Evolutionary conservation across 1,284 basidiomycete species (phyloP).

Genomic region (Moesziomyces sp.): DNA sequence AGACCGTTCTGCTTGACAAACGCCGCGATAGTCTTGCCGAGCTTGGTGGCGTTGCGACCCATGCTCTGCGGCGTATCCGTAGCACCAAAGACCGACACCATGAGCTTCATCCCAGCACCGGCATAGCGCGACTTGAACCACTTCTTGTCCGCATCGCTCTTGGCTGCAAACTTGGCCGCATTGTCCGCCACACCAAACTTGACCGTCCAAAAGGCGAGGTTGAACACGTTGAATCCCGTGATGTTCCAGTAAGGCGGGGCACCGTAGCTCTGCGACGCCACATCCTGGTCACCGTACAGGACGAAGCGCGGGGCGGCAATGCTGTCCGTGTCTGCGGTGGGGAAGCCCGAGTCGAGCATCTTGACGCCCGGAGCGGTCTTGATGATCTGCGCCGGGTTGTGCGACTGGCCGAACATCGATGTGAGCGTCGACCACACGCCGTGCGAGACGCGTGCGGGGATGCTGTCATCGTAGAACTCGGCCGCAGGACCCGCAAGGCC

Average conservation of each 20-base stretch:
- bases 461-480: slow-evolving; percentile 48
- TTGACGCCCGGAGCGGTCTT: slow-evolving; percentile 27
- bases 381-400: slow-evolving; percentile 25
- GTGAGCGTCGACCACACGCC: slow-evolving; percentile 29
- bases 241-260: slow-evolving; percentile 46
- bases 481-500: slow-evolving; percentile 20
- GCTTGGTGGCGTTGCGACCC: slow-evolving; percentile 22
- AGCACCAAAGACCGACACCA: slow-evolving; percentile 69
- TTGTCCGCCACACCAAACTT: slow-evolving; percentile 66
- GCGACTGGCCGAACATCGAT: slow-evolving; percentile 27
- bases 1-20: slow-evolving; percentile 71
- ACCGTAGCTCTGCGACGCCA: slow-evolving; percentile 35
- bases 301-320: slow-evolving; percentile 42
- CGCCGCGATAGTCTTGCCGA: slow-evolving; percentile 59
- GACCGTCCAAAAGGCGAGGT: slow-evolving; percentile 71
- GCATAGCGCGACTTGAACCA: slow-evolving; percentile 68
- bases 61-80: slow-evolving; percentile 72
- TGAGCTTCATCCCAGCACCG: slow-evolving; percentile 69
- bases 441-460: slow-evolving; percentile 36
- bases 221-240: slow-evolving; percentile 68
- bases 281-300: slow-evolving; percentile 45
- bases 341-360: slow-evolving; percentile 39
- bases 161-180: slow-evolving; percentile 48
- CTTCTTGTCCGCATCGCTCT: slow-evolving; percentile 37
- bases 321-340: slow-evolving; percentile 39